A percentile compares a stretch with the other conserved stretches of the same genome.
phyloP scores from a whole-genome alignment of 306 rosid genomes.

The Purshia tridentata region DNA sequence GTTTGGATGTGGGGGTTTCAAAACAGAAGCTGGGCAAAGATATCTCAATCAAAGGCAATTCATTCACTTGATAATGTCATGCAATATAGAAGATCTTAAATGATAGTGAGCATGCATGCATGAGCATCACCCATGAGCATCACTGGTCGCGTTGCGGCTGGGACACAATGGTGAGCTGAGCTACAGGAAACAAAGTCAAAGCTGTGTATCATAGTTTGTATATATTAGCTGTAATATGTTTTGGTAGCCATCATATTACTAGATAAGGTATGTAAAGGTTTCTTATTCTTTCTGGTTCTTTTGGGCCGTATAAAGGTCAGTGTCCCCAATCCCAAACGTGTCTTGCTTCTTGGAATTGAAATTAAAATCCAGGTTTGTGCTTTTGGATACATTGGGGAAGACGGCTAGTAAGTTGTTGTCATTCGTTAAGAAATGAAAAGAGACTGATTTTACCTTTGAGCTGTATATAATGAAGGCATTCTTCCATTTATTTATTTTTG shows the following conservation, averaged over 20 bases:
- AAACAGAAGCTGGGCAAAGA: constrained; percentile 38
- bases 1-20: constrained; percentile 25
- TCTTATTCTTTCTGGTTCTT: background rate
- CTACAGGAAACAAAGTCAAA: background rate
- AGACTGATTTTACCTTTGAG: no score
- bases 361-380: background rate
- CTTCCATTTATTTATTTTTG: no score
- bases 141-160: background rate
- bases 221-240: background rate
- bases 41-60: constrained; percentile 8
- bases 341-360: background rate
- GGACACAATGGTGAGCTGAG: background rate
- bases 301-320: background rate
- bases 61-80: constrained; percentile 11
- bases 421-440: no score
- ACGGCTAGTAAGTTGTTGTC: no score
- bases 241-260: background rate
- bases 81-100: background rate
- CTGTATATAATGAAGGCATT: no score
- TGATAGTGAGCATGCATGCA: background rate
- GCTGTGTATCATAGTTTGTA: constrained; percentile 14
- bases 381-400: no score
- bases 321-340: background rate
- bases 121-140: background rate
- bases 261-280: background rate